A percentile compares a stretch with the other conserved stretches of the same genome.
Evolutionary conservation across 2,329 filamentous ascomycete species (phyloP).

Genomic region (Verticillium alfalfae): DNA sequence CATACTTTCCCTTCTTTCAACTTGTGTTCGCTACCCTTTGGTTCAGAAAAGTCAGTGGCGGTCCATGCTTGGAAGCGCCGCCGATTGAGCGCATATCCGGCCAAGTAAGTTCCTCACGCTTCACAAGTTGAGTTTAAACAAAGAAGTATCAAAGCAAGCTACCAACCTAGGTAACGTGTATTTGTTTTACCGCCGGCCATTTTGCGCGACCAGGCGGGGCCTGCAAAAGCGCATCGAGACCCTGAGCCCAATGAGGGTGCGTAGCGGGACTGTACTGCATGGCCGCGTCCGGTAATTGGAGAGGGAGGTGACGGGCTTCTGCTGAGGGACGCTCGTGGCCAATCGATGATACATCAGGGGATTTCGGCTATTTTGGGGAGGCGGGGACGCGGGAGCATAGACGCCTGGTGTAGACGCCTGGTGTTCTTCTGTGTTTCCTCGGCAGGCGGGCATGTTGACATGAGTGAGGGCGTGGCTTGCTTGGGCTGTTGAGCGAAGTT

Average conservation of each 20-base stretch:
- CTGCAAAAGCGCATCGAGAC: background rate
- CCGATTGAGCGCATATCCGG: too few relatives aligned
- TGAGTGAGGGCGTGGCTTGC: background rate
- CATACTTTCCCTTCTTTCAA: too few relatives aligned
- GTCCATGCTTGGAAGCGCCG: too few relatives aligned
- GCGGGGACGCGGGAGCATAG: background rate
- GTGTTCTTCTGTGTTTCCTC: background rate
- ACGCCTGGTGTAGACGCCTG: background rate
- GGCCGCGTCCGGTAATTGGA: background rate
- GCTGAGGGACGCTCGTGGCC: background rate
- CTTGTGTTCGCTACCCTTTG: too few relatives aligned
- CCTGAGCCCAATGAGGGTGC: background rate
- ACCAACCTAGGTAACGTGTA: too few relatives aligned
- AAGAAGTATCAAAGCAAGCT: too few relatives aligned
- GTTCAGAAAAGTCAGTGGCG: too few relatives aligned
- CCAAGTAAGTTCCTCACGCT: too few relatives aligned
- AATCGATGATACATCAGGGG: background rate
- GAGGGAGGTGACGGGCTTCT: background rate
- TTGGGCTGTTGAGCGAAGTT: background rate
- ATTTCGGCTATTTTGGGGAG: background rate
- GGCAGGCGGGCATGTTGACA: too few relatives aligned
- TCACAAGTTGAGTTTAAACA: background rate
- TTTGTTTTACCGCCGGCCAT: background rate
- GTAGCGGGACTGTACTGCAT: background rate
- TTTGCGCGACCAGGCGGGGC: background rate